Percentiles rank a stretch among this genome's conserved stretches.
phyloP scores from a whole-genome alignment of 2,329 filamentous ascomycete genomes.

The Hymenoscyphus scutula region DNA sequence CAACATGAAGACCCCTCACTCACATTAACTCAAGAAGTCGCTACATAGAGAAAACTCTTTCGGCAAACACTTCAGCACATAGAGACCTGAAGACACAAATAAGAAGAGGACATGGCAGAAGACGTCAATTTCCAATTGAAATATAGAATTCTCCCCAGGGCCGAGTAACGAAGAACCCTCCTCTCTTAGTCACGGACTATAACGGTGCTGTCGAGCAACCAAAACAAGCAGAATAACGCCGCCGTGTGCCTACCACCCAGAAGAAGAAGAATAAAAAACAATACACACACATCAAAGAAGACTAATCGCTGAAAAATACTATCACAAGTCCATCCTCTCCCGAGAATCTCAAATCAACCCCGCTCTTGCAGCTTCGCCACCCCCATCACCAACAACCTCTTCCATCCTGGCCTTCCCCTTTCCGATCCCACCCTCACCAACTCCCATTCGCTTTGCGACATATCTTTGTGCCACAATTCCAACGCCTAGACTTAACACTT shows the following conservation, averaged over 20 bases:
- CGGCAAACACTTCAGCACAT: too few relatives aligned
- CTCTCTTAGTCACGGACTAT: not conserved
- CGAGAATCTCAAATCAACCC: conserved; percentile 40
- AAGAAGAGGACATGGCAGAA: not conserved
- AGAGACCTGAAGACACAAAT: too few relatives aligned
- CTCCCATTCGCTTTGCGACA: conserved; percentile 91
- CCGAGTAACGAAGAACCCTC: not conserved
- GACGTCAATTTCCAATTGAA: not conserved
- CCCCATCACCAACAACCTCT: conserved; percentile 54
- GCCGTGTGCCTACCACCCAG: not conserved
- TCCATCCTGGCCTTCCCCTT: conserved; percentile 61
- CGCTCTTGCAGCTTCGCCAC: conserved; percentile 59
- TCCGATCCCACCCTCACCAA: conserved; percentile 72
- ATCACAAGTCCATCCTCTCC: not conserved
- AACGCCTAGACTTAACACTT: conserved; percentile 72
- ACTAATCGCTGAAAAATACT: conserved; percentile 8
- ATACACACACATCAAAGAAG: not conserved
- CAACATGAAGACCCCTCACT: too few relatives aligned
- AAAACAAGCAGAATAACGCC: not conserved
- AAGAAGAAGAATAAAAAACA: conserved; percentile 4
- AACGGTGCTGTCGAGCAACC: not conserved
- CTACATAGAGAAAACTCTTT: too few relatives aligned
- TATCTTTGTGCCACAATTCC: conserved; percentile 92
- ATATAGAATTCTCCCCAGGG: not conserved
- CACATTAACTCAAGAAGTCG: too few relatives aligned